Evolutionary conservation across 805 yeast species (phyloP).

Genomic region (Wickerhamiella australiensis): DNA sequence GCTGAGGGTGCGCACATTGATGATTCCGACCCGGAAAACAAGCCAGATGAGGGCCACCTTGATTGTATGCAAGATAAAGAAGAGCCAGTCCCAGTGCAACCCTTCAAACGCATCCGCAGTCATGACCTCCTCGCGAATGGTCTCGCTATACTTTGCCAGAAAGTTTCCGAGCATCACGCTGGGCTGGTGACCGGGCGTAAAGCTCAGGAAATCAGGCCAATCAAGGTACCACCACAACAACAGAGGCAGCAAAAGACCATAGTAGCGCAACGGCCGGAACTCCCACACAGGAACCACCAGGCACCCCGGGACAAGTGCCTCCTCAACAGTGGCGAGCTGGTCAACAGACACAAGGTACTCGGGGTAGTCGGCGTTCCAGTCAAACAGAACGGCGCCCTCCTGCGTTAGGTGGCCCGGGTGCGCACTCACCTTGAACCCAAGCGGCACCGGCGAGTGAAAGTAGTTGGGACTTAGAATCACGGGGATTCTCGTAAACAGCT

Average conservation of each 20-base stretch:
- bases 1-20: slow-evolving; percentile 58
- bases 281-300: slow-evolving; percentile 67
- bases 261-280: slow-evolving; percentile 28
- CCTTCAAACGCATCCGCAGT: slow-evolving; percentile 39
- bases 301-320: slow-evolving; percentile 81
- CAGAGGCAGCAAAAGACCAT: slow-evolving; percentile 22
- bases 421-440: slow-evolving; percentile 47
- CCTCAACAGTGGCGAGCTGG: slow-evolving; percentile 41
- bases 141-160: slow-evolving; percentile 29
- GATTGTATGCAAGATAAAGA: slow-evolving; percentile 58
- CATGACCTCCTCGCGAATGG: slow-evolving; percentile 25
- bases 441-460: slow-evolving; percentile 55
- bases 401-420: slow-evolving; percentile 77
- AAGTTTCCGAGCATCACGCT: slow-evolving; percentile 37
- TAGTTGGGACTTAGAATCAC: slow-evolving; percentile 68
- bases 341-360: slow-evolving; percentile 36
- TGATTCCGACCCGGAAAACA: slow-evolving; percentile 53
- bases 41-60: slow-evolving; percentile 48
- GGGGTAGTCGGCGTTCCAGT: slow-evolving; percentile 41
- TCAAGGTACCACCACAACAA: slow-evolving; percentile 81
- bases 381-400: slow-evolving; percentile 68
- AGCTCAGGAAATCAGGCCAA: slow-evolving; percentile 76
- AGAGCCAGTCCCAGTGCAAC: slow-evolving; percentile 41
- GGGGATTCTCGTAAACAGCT: slow-evolving; percentile 55
- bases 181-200: slow-evolving; percentile 83